phyloP scores from a whole-genome alignment of 2,329 filamentous ascomycete species.

The Alternaria postmessia region DNA sequence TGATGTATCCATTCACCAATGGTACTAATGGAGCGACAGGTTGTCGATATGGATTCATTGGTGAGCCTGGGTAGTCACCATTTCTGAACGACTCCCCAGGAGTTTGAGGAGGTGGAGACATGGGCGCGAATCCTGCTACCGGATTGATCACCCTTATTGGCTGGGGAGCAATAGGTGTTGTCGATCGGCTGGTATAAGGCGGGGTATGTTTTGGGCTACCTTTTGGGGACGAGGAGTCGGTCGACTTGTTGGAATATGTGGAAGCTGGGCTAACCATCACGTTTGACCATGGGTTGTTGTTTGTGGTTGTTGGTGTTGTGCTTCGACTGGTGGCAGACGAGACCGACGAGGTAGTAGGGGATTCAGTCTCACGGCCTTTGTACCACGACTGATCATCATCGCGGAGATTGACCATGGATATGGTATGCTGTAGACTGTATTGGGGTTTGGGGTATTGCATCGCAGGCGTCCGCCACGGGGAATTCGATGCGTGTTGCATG shows the following conservation, averaged over 20 bases:
- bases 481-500: conserved; percentile 49
- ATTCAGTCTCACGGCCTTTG: conserved; percentile 42
- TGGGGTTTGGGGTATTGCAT: conserved; percentile 46
- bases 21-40: conserved; percentile 34
- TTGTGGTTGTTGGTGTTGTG: conserved; percentile 47
- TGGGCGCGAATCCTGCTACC: conserved; percentile 45
- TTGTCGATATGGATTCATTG: conserved; percentile 49
- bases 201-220: conserved; percentile 49
- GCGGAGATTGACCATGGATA: conserved; percentile 52
- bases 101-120: conserved; percentile 41
- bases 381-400: conserved; percentile 50
- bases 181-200: conserved; percentile 50
- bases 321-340: conserved; percentile 50
- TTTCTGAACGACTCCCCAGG: conserved; percentile 41
- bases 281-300: conserved; percentile 51
- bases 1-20: conserved; percentile 49
- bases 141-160: conserved; percentile 45
- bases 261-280: conserved; percentile 45
- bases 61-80: conserved; percentile 41
- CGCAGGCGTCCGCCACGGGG: conserved; percentile 45
- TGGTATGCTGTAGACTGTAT: conserved; percentile 48
- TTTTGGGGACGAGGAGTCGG: conserved; percentile 45
- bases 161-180: conserved; percentile 49
- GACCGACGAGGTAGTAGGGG: conserved; percentile 51
- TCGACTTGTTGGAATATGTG: conserved; percentile 39